Conservation (phyloP, 352 stramenopile genomes). For the Phytopythium aichiense region DNA sequence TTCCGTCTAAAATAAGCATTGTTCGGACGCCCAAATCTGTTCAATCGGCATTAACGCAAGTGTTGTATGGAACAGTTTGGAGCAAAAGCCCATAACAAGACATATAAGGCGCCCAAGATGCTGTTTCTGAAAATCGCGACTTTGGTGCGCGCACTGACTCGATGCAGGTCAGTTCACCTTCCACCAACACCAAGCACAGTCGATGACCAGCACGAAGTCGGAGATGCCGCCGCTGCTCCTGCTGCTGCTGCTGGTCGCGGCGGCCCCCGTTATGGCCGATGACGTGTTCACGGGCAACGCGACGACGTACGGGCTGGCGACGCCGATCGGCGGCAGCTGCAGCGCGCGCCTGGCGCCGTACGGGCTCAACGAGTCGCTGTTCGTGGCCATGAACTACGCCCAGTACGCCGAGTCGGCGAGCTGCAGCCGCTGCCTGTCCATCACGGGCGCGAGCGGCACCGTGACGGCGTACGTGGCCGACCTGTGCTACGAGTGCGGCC, state of each 20-base stretch:
- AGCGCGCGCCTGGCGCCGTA: slow-evolving; percentile 41
- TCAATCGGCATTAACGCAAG: not conserved
- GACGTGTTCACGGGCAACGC: slow-evolving; percentile 41
- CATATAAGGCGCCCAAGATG: not conserved
- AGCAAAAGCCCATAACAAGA: not conserved
- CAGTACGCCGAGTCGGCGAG: slow-evolving; percentile 50
- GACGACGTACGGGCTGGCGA: slow-evolving; percentile 45
- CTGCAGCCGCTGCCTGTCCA: slow-evolving; percentile 54
- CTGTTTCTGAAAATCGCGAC: not conserved
- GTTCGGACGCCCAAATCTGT: not conserved
- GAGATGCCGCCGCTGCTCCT: slow-evolving; percentile 3
- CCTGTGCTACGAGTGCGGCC: slow-evolving; percentile 58
- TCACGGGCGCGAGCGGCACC: slow-evolving; percentile 38
- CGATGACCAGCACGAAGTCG: not conserved
- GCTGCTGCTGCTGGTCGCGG: slow-evolving; percentile 2
- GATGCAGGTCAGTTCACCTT: not conserved
- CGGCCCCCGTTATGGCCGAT: slow-evolving; percentile 6
- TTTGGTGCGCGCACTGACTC: not conserved
- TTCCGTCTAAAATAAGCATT: slow-evolving; percentile 1
- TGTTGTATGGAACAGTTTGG: not conserved
- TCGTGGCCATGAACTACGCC: slow-evolving; percentile 61
- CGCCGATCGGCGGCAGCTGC: slow-evolving; percentile 44
- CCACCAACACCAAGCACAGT: not conserved
- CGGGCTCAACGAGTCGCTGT: slow-evolving; percentile 36
- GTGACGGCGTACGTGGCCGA: slow-evolving; percentile 53